Conservation (phyloP, 2,329 filamentous ascomycete genomes). For the Cytospora mali region DNA sequence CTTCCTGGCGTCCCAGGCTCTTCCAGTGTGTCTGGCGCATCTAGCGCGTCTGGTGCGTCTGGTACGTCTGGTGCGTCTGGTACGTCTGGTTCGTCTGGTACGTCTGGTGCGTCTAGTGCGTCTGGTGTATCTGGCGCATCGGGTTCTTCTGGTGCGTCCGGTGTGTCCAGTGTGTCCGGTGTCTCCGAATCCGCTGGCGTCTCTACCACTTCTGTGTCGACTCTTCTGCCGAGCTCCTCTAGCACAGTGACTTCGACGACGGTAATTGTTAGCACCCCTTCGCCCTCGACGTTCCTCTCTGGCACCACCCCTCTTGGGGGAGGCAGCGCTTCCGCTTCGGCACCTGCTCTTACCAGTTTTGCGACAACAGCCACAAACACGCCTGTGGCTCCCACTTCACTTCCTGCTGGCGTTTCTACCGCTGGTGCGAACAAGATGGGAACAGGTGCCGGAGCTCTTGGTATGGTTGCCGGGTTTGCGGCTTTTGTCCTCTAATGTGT, state of each 20-base stretch:
- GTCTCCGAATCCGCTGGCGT: slow-evolving; percentile 7
- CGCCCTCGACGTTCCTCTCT: slow-evolving; percentile 29
- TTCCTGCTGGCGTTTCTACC: slow-evolving; percentile 36
- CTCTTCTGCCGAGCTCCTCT: slow-evolving; percentile 25
- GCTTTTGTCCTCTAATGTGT: slow-evolving; percentile 41
- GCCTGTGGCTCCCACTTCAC: slow-evolving; percentile 34
- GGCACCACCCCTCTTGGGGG: slow-evolving; percentile 28
- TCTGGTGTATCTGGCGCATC: not conserved
- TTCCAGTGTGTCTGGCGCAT: not conserved
- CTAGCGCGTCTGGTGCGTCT: not conserved
- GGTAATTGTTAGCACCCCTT: slow-evolving; percentile 29
- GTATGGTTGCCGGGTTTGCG: slow-evolving; percentile 42
- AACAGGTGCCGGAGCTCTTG: slow-evolving; percentile 41
- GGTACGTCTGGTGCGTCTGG: not conserved
- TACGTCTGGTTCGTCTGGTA: not conserved
- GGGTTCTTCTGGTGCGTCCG: not conserved
- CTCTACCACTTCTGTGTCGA: slow-evolving; percentile 9
- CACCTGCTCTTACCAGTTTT: slow-evolving; percentile 9
- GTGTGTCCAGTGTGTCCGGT: not conserved
- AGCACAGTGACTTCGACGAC: slow-evolving; percentile 23
- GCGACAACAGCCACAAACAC: slow-evolving; percentile 32
- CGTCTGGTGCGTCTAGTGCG: not conserved
- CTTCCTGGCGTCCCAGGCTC: slow-evolving; percentile 1
- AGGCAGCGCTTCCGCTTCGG: slow-evolving; percentile 1
- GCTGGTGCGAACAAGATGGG: slow-evolving; percentile 43